These are phyloP conservation scores for Paraconiothyrium brasiliense DNA, from an alignment of 2,329 filamentous ascomycete genomes.

Conservation along the genomic window DNA sequence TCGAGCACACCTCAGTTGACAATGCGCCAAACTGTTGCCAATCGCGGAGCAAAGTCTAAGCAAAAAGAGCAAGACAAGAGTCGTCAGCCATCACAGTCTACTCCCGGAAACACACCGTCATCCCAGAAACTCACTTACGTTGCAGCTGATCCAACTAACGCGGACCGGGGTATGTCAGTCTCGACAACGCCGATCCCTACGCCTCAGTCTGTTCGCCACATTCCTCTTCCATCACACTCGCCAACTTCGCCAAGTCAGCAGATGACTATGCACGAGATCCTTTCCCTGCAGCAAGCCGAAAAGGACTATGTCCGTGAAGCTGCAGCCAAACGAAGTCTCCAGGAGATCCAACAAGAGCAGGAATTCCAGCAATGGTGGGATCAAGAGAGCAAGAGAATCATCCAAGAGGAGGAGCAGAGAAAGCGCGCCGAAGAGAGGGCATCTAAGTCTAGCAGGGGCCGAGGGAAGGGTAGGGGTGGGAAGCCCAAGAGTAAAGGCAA, in stretches of 20 bases:
- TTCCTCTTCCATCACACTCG: constrained; percentile 63
- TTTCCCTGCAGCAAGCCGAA: constrained; percentile 84
- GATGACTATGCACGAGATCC: constrained; percentile 85
- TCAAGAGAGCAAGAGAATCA: constrained; percentile 77
- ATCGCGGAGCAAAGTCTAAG: constrained; percentile 33
- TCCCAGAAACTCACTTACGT: constrained; percentile 33
- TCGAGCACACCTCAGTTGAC: constrained; percentile 63
- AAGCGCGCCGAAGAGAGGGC: constrained; percentile 45
- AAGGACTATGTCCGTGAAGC: constrained; percentile 85
- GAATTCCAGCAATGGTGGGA: constrained; percentile 98
- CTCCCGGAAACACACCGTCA: constrained; percentile 30
- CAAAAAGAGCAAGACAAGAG: constrained; percentile 36
- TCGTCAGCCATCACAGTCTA: constrained; percentile 22
- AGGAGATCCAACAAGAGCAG: constrained; percentile 97
- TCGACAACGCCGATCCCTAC: constrained; percentile 46
- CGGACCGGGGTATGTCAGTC: constrained; percentile 46
- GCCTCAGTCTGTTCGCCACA: constrained; percentile 59
- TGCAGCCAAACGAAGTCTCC: constrained; percentile 84
- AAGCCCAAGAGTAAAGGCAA: constrained; percentile 35
- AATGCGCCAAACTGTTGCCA: constrained; percentile 67
- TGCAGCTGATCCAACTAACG: constrained; percentile 23
- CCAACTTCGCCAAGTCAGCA: constrained; percentile 72
- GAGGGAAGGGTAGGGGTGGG: constrained; percentile 39
- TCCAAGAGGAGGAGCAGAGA: constrained; percentile 64
- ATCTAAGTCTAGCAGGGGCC: constrained; percentile 33